phyloP scores from a whole-genome alignment of 2,329 filamentous ascomycete species.

The Colletotrichum siamense region DNA sequence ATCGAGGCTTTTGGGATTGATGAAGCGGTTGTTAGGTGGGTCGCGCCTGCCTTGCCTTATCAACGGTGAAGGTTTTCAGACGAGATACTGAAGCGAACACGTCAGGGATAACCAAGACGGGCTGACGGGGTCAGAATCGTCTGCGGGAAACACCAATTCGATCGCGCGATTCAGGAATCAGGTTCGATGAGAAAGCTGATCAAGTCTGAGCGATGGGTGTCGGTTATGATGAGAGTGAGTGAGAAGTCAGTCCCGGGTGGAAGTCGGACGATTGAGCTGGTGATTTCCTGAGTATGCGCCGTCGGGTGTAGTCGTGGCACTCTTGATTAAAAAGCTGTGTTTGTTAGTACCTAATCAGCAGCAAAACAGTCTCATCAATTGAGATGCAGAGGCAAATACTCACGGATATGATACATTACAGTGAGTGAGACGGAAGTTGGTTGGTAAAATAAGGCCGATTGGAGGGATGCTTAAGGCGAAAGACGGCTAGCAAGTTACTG shows the following conservation, averaged over 20 bases:
- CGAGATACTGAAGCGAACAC: neutral
- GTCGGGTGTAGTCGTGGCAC: neutral
- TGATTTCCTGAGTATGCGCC: neutral
- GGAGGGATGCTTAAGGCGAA: neutral
- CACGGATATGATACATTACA: slow-evolving; percentile 17
- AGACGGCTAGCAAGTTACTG: slow-evolving; percentile 5
- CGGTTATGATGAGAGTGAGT: neutral
- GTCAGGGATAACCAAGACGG: neutral
- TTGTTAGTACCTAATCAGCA: neutral
- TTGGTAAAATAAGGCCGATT: neutral
- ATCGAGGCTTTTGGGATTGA: slow-evolving; percentile 54
- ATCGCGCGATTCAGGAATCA: neutral
- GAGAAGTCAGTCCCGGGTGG: neutral
- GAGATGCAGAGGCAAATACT: neutral
- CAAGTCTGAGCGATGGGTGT: neutral
- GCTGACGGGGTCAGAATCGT: neutral
- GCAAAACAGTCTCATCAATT: neutral
- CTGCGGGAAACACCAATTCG: neutral
- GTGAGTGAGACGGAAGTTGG: neutral
- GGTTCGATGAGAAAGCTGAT: neutral
- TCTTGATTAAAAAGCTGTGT: neutral
- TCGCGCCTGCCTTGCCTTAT: neutral
- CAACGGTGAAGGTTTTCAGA: neutral
- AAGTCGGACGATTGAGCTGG: neutral
- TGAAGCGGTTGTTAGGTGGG: neutral